Evolutionary conservation across 306 rosid species (phyloP).

Genomic region (Pueraria montana): DNA sequence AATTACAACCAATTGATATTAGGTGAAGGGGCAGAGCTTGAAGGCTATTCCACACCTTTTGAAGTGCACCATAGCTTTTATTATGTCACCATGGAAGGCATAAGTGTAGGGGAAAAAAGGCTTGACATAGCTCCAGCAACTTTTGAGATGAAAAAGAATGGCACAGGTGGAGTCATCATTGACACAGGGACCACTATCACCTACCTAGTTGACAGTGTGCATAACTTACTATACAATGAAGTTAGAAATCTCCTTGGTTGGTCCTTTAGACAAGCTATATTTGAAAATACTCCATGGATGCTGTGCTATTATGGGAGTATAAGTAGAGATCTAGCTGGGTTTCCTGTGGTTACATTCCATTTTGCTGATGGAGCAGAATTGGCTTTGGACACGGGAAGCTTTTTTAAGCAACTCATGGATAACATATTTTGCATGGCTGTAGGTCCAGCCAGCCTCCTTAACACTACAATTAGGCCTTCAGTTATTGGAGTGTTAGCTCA

Average conservation of each 20-base stretch:
- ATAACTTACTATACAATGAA: constrained; percentile 30
- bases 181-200: constrained; percentile 51
- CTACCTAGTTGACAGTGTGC: constrained; percentile 43
- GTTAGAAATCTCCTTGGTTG: constrained; percentile 21
- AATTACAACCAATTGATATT: constrained; percentile 55
- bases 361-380: constrained; percentile 52
- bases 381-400: constrained; percentile 48
- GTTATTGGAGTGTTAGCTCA: constrained; percentile 54
- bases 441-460: not conserved
- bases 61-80: constrained; percentile 19
- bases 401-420: constrained; percentile 30
- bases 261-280: not conserved
- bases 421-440: constrained; percentile 44
- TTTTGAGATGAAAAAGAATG: constrained; percentile 43
- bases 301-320: constrained; percentile 48
- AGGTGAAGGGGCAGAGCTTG: constrained; percentile 57
- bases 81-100: constrained; percentile 54
- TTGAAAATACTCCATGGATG: not conserved
- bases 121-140: constrained; percentile 40
- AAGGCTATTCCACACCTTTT: constrained; percentile 56
- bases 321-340: constrained; percentile 47
- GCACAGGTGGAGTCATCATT: constrained; percentile 56
- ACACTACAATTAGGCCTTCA: not conserved
- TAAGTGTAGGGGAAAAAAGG: constrained; percentile 54
- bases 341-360: constrained; percentile 56